A percentile compares a stretch with the other conserved stretches of the same genome.
phyloP scores from a whole-genome alignment of 495 filamentous ascomycete genomes.

The Tuber indicum region DNA sequence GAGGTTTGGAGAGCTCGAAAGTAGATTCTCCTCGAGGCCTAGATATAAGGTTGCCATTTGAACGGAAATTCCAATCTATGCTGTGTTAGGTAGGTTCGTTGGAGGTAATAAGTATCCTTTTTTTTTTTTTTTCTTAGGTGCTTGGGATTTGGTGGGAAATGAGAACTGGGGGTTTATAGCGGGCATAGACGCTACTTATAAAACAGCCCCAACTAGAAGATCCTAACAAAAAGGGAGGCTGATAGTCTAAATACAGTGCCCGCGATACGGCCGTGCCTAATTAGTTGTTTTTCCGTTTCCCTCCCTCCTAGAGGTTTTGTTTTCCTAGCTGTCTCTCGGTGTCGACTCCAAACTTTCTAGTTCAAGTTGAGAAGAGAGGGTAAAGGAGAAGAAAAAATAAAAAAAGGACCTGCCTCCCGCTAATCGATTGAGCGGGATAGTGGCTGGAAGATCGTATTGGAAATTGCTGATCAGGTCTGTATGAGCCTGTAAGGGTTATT shows the following conservation, averaged over 20 bases:
- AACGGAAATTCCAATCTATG: conserved; percentile 16
- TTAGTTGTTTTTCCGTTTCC: conserved; percentile 8
- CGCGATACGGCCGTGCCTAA: conserved; percentile 23
- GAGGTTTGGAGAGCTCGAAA: conserved; percentile 24
- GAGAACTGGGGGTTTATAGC: background rate
- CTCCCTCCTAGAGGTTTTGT: conserved; percentile 7
- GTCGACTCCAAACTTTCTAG: background rate
- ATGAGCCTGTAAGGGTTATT: conserved; percentile 34
- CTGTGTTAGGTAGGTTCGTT: conserved; percentile 24
- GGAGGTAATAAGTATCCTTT: conserved; percentile 11
- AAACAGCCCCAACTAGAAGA: conserved; percentile 23
- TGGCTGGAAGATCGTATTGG: conserved; percentile 38
- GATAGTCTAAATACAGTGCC: conserved; percentile 24
- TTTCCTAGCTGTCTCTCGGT: background rate
- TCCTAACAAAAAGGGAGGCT: conserved; percentile 31
- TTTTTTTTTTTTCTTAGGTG: conserved; percentile 11
- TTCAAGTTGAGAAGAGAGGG: conserved; percentile 7
- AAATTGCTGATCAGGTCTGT: conserved; percentile 27
- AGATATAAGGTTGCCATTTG: conserved; percentile 5
- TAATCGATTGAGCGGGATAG: conserved; percentile 18
- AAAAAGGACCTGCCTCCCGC: conserved; percentile 12
- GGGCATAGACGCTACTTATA: conserved; percentile 35
- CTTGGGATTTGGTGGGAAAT: conserved; percentile 8
- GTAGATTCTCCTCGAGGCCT: conserved; percentile 20
- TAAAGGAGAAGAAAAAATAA: conserved; percentile 10